Conservation (phyloP, 2,329 filamentous ascomycete genomes). For the Cladosporium sp. region DNA sequence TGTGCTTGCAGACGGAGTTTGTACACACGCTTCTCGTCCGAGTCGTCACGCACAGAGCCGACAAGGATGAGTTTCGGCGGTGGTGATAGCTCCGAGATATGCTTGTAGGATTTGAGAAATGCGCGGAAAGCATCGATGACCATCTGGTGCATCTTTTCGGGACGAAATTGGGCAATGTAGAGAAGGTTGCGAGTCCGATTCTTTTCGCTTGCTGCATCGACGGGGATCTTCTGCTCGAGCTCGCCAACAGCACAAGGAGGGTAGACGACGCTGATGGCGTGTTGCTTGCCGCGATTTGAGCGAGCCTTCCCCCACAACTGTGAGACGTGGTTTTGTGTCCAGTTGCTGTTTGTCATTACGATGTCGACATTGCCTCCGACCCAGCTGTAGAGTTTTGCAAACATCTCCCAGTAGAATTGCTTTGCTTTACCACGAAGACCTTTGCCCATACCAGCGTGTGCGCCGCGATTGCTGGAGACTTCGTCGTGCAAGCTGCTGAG, state of each 20-base stretch:
- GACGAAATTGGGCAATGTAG: constrained; percentile 95
- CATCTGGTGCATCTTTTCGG: constrained; percentile 91
- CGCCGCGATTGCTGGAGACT: constrained; percentile 52
- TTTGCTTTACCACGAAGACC: constrained; percentile 69
- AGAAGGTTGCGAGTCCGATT: constrained; percentile 66
- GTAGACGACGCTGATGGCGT: constrained; percentile 72
- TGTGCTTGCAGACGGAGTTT: constrained; percentile 81
- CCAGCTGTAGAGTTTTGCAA: constrained; percentile 75
- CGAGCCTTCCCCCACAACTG: constrained; percentile 66
- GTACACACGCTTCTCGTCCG: constrained; percentile 79
- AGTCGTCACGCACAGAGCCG: constrained; percentile 83
- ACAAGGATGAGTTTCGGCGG: constrained; percentile 72
- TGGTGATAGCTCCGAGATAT: constrained; percentile 24
- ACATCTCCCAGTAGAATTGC: constrained; percentile 77
- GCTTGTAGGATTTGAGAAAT: constrained; percentile 58
- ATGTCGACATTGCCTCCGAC: constrained; percentile 82
- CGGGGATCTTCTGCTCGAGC: constrained; percentile 67
- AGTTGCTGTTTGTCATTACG: constrained; percentile 95
- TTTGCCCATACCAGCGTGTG: constrained; percentile 77
- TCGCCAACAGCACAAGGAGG: constrained; percentile 89
- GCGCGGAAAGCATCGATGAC: constrained; percentile 79
- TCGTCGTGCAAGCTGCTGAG: constrained; percentile 63
- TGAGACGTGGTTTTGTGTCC: constrained; percentile 82
- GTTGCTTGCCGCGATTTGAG: constrained; percentile 42
- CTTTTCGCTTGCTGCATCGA: constrained; percentile 64